Evolutionary conservation across 306 rosid genomes (phyloP), one percentile per base, ranked within the genome.

Genomic region (Oxytropis ochrocephala): DNA sequence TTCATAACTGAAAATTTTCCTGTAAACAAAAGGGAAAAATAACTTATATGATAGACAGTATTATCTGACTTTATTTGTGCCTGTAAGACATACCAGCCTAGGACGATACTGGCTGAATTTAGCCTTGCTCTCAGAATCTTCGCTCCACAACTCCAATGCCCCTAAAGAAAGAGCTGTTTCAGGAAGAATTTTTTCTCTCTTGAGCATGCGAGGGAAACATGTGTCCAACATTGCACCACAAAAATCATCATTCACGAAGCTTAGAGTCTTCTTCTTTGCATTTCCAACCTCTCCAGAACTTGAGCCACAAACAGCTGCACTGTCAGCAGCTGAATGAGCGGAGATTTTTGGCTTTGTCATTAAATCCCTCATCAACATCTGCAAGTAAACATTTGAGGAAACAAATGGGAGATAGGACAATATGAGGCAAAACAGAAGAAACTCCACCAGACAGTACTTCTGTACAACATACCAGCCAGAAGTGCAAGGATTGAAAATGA

Each of bases 131-230:
- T 95, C 99, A 86, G 84, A 68, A 79, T 83, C 83, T 8, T 91
- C 99, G 86, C 92, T 89, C 99, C 99, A 95, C 85, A 95, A 79
- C 85, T 95, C 99, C 80, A 95, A 66, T 2, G 73, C 77, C 69
- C 96, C 96, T 44, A 91, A 63, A 62, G 81, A 74, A 81, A 79
- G 61, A 53, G 81, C 71, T 43, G 86, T 78, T 64, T 78, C 88
- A 43, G 83, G 84, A 64, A 63, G 81, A 71, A 91, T 81, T 81
- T 95, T 95, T 5, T 95, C 99, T 83, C 81, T 84, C 87, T 84
- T 95, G 38, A 95, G 88, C 88, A 87, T 72, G 58, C 84, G 97
- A 72, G 88, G 90, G 84, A 95, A 89, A 67, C 91, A 87, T 62
- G 84, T 81, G 78, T 89, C 96, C 80, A 95, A 81, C 78, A 91